A percentile compares a stretch with the other conserved stretches of the same genome.
Conservation (phyloP, 257 asterid genomes). For the Misopates orontium region DNA sequence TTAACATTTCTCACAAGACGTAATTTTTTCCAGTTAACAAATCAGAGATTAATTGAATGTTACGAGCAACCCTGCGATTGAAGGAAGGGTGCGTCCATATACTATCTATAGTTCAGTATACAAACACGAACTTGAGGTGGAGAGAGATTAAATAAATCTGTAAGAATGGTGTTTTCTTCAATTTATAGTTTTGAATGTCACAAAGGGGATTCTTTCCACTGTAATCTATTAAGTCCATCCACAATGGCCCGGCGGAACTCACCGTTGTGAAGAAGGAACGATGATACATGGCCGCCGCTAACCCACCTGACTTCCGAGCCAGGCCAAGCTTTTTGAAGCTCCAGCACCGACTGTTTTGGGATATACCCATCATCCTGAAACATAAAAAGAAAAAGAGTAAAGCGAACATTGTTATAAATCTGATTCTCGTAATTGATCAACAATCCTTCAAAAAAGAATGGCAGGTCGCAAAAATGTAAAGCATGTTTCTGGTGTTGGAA, state of each 20-base stretch:
- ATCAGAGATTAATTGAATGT: slow-evolving; percentile 21
- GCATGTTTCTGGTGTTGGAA: background rate
- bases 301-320: slow-evolving; percentile 99
- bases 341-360: slow-evolving; percentile 82
- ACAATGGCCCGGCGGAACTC: slow-evolving; percentile 83
- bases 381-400: slow-evolving; percentile 8
- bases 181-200: slow-evolving; percentile 31
- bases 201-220: slow-evolving; percentile 65
- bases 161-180: slow-evolving; percentile 8
- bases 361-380: slow-evolving; percentile 93
- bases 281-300: slow-evolving; percentile 87
- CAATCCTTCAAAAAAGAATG: slow-evolving; percentile 1
- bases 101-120: slow-evolving; percentile 19
- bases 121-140: slow-evolving; percentile 24
- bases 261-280: slow-evolving; percentile 79
- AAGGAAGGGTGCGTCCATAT: slow-evolving; percentile 13
- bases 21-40: slow-evolving; percentile 8
- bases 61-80: slow-evolving; percentile 27
- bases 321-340: slow-evolving; percentile 97
- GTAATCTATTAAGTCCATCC: slow-evolving; percentile 70
- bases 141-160: slow-evolving; percentile 17
- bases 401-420: background rate
- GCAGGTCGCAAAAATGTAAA: background rate
- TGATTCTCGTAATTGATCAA: slow-evolving; percentile 4
- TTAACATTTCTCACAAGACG: too few relatives aligned